Percentiles rank a stretch among this genome's conserved stretches.
Evolutionary conservation across 441 rosid genomes (phyloP).

Genomic region (Capsella rubella): DNA sequence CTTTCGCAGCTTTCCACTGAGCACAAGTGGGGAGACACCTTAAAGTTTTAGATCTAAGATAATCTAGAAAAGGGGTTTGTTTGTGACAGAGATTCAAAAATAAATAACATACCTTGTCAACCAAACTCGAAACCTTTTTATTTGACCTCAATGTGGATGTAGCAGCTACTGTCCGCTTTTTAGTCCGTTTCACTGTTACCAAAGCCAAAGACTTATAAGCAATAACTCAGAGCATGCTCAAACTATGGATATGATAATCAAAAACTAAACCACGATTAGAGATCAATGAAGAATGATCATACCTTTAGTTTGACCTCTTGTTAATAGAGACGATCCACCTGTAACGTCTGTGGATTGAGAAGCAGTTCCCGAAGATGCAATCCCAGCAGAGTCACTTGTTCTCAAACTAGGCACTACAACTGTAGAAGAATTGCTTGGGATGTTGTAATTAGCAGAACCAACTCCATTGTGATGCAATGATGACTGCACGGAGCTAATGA

Average conservation of each 20-base stretch:
- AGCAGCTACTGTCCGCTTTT: slow-evolving; percentile 74
- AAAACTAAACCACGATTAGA: slow-evolving; percentile 1
- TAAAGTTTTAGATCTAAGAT: slow-evolving; percentile 12
- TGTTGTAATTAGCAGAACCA: slow-evolving; percentile 47
- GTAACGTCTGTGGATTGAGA: slow-evolving; percentile 45
- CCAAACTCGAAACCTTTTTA: slow-evolving; percentile 92
- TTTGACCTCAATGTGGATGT: slow-evolving; percentile 86
- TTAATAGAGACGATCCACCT: slow-evolving; percentile 47
- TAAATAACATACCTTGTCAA: slow-evolving; percentile 75
- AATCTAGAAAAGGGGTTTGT: slow-evolving; percentile 14
- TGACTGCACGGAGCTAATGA: slow-evolving; percentile 50
- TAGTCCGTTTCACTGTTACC: slow-evolving; percentile 64
- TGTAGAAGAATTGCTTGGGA: slow-evolving; percentile 42
- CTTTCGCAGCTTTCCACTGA: slow-evolving; percentile 99
- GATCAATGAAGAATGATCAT: slow-evolving; percentile 21
- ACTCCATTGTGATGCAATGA: slow-evolving; percentile 51
- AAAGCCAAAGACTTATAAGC: slow-evolving; percentile 31
- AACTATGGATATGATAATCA: neutral
- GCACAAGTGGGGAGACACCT: slow-evolving; percentile 23
- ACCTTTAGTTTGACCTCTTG: slow-evolving; percentile 85
- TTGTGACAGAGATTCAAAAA: neutral
- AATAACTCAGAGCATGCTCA: slow-evolving; percentile 10
- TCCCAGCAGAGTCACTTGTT: slow-evolving; percentile 43
- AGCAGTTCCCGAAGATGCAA: slow-evolving; percentile 46
- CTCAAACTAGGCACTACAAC: slow-evolving; percentile 47